Conservation (phyloP, 2,329 filamentous ascomycete genomes). For the Colletotrichum tropicale region DNA sequence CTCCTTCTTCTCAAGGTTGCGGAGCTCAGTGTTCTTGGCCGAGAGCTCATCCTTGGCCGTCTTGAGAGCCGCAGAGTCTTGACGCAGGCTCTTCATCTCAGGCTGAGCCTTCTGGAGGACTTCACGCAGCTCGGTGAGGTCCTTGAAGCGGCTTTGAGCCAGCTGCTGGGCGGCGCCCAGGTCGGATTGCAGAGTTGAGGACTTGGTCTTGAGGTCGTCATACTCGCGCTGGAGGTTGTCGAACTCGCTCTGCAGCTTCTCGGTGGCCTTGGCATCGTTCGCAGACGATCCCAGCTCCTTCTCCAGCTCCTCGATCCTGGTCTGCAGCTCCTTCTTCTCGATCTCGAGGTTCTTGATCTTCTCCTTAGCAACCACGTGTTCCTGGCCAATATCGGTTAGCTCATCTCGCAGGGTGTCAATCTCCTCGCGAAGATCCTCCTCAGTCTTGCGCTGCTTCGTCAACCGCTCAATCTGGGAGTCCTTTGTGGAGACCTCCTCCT, state of each 20-base stretch:
- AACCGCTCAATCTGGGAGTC: constrained; percentile 76
- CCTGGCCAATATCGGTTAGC: constrained; percentile 77
- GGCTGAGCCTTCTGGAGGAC: constrained; percentile 84
- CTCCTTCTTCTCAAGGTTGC: constrained; percentile 80
- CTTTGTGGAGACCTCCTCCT: constrained; percentile 64
- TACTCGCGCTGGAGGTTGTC: constrained; percentile 57
- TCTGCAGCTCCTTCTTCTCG: constrained; percentile 70
- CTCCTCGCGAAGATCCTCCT: constrained; percentile 83
- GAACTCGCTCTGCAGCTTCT: constrained; percentile 66
- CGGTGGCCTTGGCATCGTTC: constrained; percentile 46
- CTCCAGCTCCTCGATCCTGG: constrained; percentile 71
- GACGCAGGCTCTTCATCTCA: constrained; percentile 79
- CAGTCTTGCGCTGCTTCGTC: constrained; percentile 71
- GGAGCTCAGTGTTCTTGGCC: constrained; percentile 63
- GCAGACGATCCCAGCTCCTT: constrained; percentile 62
- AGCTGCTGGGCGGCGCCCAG: constrained; percentile 85
- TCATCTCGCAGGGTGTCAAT: constrained; percentile 84
- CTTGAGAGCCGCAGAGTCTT: constrained; percentile 78
- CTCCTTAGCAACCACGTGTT: constrained; percentile 84
- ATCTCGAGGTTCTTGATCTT: constrained; percentile 72
- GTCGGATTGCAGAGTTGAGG: constrained; percentile 77
- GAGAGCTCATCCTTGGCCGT: constrained; percentile 76
- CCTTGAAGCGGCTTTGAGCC: constrained; percentile 86
- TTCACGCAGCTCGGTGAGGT: constrained; percentile 80
- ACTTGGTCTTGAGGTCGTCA: constrained; percentile 73